These are phyloP conservation scores for Rubia tinctorum DNA, from an alignment of 305 asterid genomes.

Conservation along the genomic window DNA sequence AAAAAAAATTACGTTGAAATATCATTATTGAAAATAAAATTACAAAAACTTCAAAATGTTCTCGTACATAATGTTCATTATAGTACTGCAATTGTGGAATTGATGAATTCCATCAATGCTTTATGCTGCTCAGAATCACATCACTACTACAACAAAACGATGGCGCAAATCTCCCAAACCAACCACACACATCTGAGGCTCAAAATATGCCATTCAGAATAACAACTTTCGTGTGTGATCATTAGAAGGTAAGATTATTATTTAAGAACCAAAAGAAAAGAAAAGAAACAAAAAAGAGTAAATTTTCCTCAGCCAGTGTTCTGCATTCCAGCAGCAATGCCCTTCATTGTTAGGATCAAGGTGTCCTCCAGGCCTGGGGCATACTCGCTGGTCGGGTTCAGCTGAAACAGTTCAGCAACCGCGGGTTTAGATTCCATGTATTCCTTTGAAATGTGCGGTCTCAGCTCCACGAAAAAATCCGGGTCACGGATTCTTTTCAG, in stretches of 20 bases:
- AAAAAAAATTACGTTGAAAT: no score
- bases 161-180: not conserved
- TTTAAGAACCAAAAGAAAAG: not conserved
- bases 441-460: constrained; percentile 50
- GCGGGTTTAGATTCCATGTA: constrained; percentile 56
- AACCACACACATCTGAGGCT: constrained; percentile 1
- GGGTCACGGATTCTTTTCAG: constrained; percentile 49
- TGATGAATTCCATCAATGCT: not conserved
- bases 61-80: not conserved
- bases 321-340: constrained; percentile 98
- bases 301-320: constrained; percentile 63
- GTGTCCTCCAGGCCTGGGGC: constrained; percentile 98
- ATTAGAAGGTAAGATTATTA: not conserved
- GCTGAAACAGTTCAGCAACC: constrained; percentile 64
- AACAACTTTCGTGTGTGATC: not conserved
- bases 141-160: not conserved
- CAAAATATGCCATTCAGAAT: not conserved
- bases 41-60: not conserved
- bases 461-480: constrained; percentile 34
- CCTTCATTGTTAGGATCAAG: constrained; percentile 96
- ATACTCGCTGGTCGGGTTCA: constrained; percentile 85
- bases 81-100: not conserved
- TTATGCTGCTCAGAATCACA: not conserved
- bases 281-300: not conserved
- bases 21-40: not conserved